phyloP scores from a whole-genome alignment of 139 green algal genomes.

The Tetradesmus lagerheimii region DNA sequence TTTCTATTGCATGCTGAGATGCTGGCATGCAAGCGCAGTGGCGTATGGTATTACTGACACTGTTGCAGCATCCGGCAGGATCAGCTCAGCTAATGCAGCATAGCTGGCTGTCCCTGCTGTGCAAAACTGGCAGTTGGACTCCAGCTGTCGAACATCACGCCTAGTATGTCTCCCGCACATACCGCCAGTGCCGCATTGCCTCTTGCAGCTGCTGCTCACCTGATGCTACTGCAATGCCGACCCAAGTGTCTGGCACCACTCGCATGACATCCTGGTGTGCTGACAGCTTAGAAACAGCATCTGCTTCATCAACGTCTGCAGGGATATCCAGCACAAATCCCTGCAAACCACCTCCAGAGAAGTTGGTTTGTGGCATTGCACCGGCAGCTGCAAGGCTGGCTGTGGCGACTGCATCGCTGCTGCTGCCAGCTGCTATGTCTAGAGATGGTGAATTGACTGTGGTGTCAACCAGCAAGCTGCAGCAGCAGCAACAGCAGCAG shows the following conservation, averaged over 20 bases:
- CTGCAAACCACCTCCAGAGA: neutral
- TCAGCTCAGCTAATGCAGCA: too few relatives aligned
- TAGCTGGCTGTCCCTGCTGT: too few relatives aligned
- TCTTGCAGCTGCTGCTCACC: neutral
- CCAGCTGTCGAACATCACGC: too few relatives aligned
- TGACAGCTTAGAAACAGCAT: slow-evolving; percentile 22
- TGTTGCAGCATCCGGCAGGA: too few relatives aligned
- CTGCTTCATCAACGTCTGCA: slow-evolving; percentile 21
- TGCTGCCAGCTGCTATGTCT: neutral
- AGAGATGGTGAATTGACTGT: neutral
- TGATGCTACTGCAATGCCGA: slow-evolving; percentile 38
- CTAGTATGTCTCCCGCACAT: too few relatives aligned
- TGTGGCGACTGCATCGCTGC: neutral
- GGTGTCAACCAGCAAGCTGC: slow-evolving; percentile 4
- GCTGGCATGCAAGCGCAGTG: too few relatives aligned
- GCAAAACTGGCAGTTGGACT: too few relatives aligned
- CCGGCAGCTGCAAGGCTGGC: slow-evolving; percentile 28
- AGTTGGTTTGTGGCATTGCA: neutral
- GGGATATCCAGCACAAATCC: slow-evolving; percentile 40
- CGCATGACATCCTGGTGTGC: slow-evolving; percentile 19
- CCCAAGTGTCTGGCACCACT: slow-evolving; percentile 38
- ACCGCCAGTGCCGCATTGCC: too few relatives aligned
- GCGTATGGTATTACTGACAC: too few relatives aligned
- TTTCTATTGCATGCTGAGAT: too few relatives aligned
- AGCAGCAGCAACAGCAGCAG: neutral